phyloP scores from a whole-genome alignment of 2,329 filamentous ascomycete genomes.

The Bimuria novae-zelandiae region DNA sequence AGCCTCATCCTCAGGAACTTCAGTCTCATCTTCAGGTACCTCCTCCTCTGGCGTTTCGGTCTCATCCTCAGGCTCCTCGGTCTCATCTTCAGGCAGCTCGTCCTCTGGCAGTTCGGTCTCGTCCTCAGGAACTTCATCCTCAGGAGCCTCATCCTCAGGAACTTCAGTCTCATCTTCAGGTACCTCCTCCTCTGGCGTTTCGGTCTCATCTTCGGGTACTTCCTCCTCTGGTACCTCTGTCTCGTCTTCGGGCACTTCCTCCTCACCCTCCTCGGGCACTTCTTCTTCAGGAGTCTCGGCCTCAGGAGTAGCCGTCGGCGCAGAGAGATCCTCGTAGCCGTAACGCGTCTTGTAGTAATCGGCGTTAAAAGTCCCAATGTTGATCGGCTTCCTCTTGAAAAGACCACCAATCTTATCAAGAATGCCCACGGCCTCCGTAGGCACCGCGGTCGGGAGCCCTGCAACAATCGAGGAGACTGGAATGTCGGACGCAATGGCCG shows the following conservation, averaged over 20 bases:
- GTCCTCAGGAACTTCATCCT: background rate
- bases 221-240: background rate
- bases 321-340: background rate
- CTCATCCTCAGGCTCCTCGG: background rate
- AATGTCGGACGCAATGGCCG: background rate
- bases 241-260: background rate
- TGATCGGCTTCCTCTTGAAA: constrained; percentile 2
- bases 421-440: background rate
- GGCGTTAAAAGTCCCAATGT: background rate
- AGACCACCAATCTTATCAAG: background rate
- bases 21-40: background rate
- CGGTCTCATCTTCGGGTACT: too few relatives aligned
- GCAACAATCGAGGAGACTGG: background rate
- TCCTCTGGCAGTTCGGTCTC: too few relatives aligned
- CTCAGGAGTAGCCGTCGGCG: background rate
- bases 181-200: background rate
- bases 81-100: too few relatives aligned
- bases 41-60: background rate
- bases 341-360: constrained; percentile 2
- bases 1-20: background rate
- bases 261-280: background rate
- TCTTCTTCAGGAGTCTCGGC: background rate
- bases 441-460: background rate
- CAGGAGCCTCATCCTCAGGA: background rate
- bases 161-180: background rate